Evolutionary conservation across 2,329 filamentous ascomycete species (phyloP), one percentile per base, ranked within the genome.

Genomic region (Pseudogymnoascus sp.): DNA sequence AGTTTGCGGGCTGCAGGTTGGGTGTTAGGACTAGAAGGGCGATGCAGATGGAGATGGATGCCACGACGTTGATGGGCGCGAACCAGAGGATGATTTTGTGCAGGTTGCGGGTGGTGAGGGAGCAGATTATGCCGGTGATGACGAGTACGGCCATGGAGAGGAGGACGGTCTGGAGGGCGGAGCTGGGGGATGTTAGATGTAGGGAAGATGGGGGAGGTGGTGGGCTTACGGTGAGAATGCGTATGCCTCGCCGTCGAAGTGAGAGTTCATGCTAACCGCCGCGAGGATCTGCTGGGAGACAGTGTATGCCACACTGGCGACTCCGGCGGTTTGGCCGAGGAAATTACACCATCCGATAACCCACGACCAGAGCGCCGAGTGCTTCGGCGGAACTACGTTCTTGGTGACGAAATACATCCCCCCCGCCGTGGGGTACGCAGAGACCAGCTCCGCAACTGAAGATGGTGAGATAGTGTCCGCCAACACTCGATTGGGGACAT

Each of bases 371-470:
- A 85, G 79, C 1, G 85, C 81, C 30, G 86, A 83, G 69, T 85
- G 80, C 62, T 84, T 78, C 14, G 77, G 74, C 7, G 84, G 84
- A 1, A 87, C 84, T 35, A 87, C 84, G 69, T 85, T 81, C 68
- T 87, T 87, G 8, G 83, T 85, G 35, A 86, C 84, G 70, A 86
- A 88, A 72, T 87, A 87, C 83, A 88, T 87, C 2, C 85, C 85
- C 19, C 84, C 84, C 2, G 84, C 84, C 1, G 85, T 88, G 35
- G 85, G 85, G 73, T 87, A 87, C 33, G 84, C 84, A 6, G 84
- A 87, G 28, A 87, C 84, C 60, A 87, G 73, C 72, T 87, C 84
- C 45, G 84, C 81, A n/a, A 87, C 84, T 80, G n/a, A 52, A 12
- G 28, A 62, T 1, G 7, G 9, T 61, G 12, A 41, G 23, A 2